Conservation (phyloP, 768 basidiomycete genomes). For the Phanerochaete sordida region DNA sequence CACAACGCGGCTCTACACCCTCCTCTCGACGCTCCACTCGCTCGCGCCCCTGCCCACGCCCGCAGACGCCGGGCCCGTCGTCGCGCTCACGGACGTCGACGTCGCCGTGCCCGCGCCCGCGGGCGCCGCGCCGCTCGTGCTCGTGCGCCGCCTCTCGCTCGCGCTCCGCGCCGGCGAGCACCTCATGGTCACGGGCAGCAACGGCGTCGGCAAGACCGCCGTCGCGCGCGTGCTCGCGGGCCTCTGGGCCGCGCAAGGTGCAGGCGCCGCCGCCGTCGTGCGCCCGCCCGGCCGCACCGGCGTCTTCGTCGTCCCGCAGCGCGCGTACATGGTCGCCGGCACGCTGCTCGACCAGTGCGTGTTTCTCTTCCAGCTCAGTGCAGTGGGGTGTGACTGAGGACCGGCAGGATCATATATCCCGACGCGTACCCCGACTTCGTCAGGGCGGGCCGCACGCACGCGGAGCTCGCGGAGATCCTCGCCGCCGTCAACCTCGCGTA, state of each 20-base stretch:
- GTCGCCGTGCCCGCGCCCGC: conserved; percentile 50
- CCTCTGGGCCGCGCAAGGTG: conserved; percentile 70
- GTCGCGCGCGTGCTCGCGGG: conserved; percentile 87
- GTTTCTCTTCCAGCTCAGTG: not conserved
- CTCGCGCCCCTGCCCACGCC: conserved; percentile 50
- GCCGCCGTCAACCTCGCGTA: conserved; percentile 83
- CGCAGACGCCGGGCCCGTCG: conserved; percentile 38
- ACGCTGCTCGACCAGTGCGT: conserved; percentile 80
- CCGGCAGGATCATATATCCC: conserved; percentile 75
- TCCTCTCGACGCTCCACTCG: conserved; percentile 82
- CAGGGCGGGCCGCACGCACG: conserved; percentile 54
- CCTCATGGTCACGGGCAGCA: conserved; percentile 89
- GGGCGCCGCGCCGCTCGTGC: conserved; percentile 33
- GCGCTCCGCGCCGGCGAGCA: conserved; percentile 72
- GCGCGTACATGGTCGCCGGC: conserved; percentile 89
- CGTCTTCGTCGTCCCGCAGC: conserved; percentile 87
- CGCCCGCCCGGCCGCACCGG: conserved; percentile 42
- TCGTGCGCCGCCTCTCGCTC: conserved; percentile 71
- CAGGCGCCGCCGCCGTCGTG: conserved; percentile 23
- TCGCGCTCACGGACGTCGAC: conserved; percentile 67
- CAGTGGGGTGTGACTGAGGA: not conserved
- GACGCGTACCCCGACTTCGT: conserved; percentile 76
- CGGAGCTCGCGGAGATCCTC: conserved; percentile 73
- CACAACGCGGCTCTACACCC: conserved; percentile 84
- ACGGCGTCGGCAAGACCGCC: conserved; percentile 89